Evolutionary conservation across 2,329 filamentous ascomycete genomes (phyloP).

Genomic region (Seiridium unicorne): DNA sequence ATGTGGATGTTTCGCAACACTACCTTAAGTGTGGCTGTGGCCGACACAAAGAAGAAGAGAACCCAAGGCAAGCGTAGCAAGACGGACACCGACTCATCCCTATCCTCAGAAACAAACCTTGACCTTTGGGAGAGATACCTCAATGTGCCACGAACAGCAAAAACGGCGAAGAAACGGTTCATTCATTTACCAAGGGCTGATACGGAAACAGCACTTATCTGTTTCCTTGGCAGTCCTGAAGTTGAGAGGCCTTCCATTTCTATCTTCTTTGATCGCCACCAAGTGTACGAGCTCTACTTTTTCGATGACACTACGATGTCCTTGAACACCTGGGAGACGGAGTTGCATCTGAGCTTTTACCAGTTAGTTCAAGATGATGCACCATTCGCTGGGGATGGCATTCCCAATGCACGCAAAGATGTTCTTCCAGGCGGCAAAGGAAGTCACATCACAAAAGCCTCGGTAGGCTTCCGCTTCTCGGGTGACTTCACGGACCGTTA

Average conservation of each 20-base stretch:
- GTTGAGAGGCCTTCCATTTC: constrained; percentile 3
- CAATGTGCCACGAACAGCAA: not conserved
- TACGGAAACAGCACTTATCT: not conserved
- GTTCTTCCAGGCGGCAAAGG: not conserved
- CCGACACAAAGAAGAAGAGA: not conserved
- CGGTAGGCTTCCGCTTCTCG: constrained; percentile 24
- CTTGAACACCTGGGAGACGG: constrained; percentile 26
- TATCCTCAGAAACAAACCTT: not conserved
- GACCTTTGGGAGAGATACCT: not conserved
- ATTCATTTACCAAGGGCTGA: not conserved
- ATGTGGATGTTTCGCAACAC: too few species aligned
- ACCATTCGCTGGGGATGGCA: not conserved
- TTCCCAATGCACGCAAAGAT: not conserved
- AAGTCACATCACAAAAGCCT: constrained; percentile 13
- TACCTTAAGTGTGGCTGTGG: not conserved
- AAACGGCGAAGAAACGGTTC: not conserved
- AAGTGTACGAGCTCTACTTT: constrained; percentile 14
- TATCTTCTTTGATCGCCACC: constrained; percentile 21
- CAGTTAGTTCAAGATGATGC: constrained; percentile 6
- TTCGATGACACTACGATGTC: constrained; percentile 21
- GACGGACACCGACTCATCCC: not conserved
- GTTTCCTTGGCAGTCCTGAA: not conserved
- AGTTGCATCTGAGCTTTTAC: constrained; percentile 27
- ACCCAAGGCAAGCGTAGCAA: not conserved
- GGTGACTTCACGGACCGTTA: constrained; percentile 31